A percentile compares a stretch with the other conserved stretches of the same genome.
phyloP scores from a whole-genome alignment of 2,329 filamentous ascomycete species.

The Talaromyces atroroseus region DNA sequence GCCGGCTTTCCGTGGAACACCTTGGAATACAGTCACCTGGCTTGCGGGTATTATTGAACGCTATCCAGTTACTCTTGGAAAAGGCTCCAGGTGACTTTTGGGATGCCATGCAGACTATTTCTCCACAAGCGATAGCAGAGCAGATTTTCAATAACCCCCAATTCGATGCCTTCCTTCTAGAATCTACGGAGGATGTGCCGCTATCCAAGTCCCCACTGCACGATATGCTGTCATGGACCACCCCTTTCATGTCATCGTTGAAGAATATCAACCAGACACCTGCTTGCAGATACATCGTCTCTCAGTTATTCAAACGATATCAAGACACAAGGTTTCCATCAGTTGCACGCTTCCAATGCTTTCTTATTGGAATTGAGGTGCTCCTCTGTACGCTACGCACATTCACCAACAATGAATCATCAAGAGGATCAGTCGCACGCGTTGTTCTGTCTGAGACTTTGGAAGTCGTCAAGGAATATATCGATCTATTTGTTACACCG shows the following conservation, averaged over 20 bases:
- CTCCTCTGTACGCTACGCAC: slow-evolving; percentile 43
- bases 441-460: slow-evolving; percentile 46
- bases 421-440: slow-evolving; percentile 41
- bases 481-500: slow-evolving; percentile 55
- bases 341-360: slow-evolving; percentile 42
- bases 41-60: slow-evolving; percentile 63
- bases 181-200: slow-evolving; percentile 49
- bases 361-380: slow-evolving; percentile 40
- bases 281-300: slow-evolving; percentile 71
- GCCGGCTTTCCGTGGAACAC: slow-evolving; percentile 58
- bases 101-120: slow-evolving; percentile 78
- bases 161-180: slow-evolving; percentile 51
- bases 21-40: slow-evolving; percentile 58
- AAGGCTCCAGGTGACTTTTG: slow-evolving; percentile 78
- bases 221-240: slow-evolving; percentile 69
- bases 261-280: slow-evolving; percentile 69
- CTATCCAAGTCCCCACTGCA: slow-evolving; percentile 53
- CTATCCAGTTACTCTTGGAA: slow-evolving; percentile 64
- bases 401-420: slow-evolving; percentile 43
- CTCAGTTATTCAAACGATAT: slow-evolving; percentile 63
- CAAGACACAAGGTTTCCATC: slow-evolving; percentile 38
- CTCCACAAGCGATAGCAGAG: slow-evolving; percentile 75
- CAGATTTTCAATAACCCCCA: slow-evolving; percentile 71
- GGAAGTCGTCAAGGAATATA: slow-evolving; percentile 42
- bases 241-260: slow-evolving; percentile 71